Evolutionary conservation across 768 basidiomycete genomes (phyloP).

Genomic region (Podaxis rugospora): DNA sequence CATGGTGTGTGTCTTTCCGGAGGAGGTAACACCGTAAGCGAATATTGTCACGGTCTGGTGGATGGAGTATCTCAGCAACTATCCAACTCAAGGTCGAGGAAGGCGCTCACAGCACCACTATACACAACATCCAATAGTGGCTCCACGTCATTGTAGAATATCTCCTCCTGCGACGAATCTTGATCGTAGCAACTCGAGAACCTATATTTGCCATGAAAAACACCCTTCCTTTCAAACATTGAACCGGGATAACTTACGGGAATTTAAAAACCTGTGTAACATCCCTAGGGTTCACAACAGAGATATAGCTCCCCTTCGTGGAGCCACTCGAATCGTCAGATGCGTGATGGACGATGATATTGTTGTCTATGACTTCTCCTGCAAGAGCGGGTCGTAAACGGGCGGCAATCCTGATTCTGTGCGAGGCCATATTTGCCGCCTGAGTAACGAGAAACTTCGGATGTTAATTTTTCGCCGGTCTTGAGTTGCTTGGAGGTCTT

Average conservation of each 20-base stretch:
- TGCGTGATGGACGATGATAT: slow-evolving; percentile 46
- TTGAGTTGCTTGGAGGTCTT: background rate
- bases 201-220: slow-evolving; percentile 26
- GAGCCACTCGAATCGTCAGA: slow-evolving; percentile 28
- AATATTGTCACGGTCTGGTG: slow-evolving; percentile 80
- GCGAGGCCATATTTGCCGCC: slow-evolving; percentile 18
- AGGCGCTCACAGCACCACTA: slow-evolving; percentile 59
- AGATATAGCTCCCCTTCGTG: slow-evolving; percentile 42
- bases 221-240: background rate
- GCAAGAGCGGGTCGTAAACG: slow-evolving; percentile 64
- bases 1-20: slow-evolving; percentile 93
- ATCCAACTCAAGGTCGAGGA: background rate
- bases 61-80: slow-evolving; percentile 1
- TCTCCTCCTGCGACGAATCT: slow-evolving; percentile 66
- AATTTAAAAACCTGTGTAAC: slow-evolving; percentile 70
- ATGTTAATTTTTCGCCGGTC: background rate
- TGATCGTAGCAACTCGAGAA: slow-evolving; percentile 77
- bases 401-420: slow-evolving; percentile 69
- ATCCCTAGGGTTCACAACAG: slow-evolving; percentile 70
- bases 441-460: background rate
- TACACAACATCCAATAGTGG: slow-evolving; percentile 79
- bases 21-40: slow-evolving; percentile 88
- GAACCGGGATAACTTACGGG: slow-evolving; percentile 42
- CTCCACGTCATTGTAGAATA: slow-evolving; percentile 70
- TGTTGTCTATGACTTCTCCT: slow-evolving; percentile 59